Conservation (phyloP, 257 asterid genomes). For the Schizonepeta tenuifolia region DNA sequence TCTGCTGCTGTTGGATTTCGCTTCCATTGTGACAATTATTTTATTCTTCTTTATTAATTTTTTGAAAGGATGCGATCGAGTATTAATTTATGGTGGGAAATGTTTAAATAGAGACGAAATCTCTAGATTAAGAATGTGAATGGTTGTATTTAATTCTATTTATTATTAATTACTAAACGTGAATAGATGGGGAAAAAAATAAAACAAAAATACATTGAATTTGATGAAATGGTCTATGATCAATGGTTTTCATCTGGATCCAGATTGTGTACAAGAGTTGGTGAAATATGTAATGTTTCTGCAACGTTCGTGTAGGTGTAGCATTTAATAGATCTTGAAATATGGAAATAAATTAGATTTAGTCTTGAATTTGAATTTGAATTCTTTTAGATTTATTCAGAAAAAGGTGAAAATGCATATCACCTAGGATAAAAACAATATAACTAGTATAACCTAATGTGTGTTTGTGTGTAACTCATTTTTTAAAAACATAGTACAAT, state of each 20-base stretch:
- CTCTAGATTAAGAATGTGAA: slow-evolving; percentile 17
- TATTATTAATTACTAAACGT: neutral
- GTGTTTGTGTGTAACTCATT: too few relatives aligned
- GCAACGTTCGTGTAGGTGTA: slow-evolving; percentile 14
- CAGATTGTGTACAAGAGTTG: neutral
- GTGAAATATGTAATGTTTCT: neutral
- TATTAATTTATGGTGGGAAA: neutral
- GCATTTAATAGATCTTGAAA: neutral
- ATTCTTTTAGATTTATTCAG: neutral
- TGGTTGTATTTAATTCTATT: slow-evolving; percentile 8
- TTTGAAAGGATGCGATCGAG: neutral
- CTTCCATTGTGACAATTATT: slow-evolving; percentile 10
- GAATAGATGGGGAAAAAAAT: slow-evolving; percentile 14
- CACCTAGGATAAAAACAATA: too few relatives aligned
- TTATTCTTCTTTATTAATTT: neutral
- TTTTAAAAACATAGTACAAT: too few relatives aligned
- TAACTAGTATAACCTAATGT: too few relatives aligned
- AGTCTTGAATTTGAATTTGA: neutral
- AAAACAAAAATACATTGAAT: slow-evolving; percentile 25
- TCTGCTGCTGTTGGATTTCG: neutral
- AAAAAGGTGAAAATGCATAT: neutral
- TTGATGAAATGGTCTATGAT: slow-evolving; percentile 4
- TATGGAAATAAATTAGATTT: neutral
- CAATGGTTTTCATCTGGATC: slow-evolving; percentile 13
- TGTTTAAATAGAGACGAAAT: neutral